Evolutionary conservation across 148 eudicot genomes (phyloP).

Genomic region (Camellia lanceoleosa): DNA sequence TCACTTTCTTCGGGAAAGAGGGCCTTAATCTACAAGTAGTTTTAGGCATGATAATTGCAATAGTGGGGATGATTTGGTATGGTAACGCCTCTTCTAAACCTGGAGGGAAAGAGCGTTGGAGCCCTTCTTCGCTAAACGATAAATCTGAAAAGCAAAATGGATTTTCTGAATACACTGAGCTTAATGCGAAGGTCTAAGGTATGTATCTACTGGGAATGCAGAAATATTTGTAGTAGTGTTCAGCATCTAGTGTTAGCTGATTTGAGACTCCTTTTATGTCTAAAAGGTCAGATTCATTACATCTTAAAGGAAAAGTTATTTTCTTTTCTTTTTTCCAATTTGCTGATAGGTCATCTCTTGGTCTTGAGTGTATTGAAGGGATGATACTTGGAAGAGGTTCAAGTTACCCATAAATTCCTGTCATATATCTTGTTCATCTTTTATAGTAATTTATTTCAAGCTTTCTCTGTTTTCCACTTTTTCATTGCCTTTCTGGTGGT

Average conservation of each 20-base stretch:
- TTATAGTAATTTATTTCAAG: conserved; percentile 1
- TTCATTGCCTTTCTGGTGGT: background rate
- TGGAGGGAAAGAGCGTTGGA: conserved; percentile 37
- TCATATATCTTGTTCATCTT: too few species aligned
- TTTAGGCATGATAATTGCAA: conserved; percentile 43
- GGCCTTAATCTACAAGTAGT: conserved; percentile 44
- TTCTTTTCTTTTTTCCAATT: background rate
- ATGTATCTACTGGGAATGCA: background rate
- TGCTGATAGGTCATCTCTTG: background rate
- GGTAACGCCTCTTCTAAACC: conserved; percentile 51
- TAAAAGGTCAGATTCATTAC: background rate
- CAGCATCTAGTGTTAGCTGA: background rate
- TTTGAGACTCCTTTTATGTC: background rate
- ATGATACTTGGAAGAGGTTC: conserved; percentile 6
- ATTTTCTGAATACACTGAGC: conserved; percentile 17
- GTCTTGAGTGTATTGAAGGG: background rate
- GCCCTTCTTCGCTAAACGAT: conserved; percentile 12
- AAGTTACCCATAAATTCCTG: conserved; percentile 1
- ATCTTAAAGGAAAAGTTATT: background rate
- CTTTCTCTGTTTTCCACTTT: background rate
- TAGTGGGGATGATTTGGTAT: conserved; percentile 52
- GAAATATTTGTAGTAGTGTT: background rate
- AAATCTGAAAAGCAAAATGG: conserved; percentile 20
- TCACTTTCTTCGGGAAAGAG: conserved; percentile 49
- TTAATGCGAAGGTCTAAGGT: conserved; percentile 22